Base-by-base conservation (phyloP, 108 stramenopile species). In the Craspedostauros australis region DNA sequence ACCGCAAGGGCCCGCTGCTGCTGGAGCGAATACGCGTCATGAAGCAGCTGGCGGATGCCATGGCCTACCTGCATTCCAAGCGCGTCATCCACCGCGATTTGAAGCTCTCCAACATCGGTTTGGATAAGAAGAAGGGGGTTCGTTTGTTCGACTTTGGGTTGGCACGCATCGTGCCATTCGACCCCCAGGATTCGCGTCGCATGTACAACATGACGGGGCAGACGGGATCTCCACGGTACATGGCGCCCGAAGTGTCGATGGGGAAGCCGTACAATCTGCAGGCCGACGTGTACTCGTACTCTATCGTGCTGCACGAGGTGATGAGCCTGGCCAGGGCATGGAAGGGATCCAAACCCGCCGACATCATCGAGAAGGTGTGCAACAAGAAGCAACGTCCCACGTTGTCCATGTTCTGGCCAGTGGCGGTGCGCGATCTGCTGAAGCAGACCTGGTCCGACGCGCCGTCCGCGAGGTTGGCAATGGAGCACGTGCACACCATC, bases 281-380 rank as follows among this genome's bases (percentile, higher is more conserved):
- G 33, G 72, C 68, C 11, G 80, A 81, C 49, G 71, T 73, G 23
- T 81, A 79, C 44, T 62, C 63, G n/a, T 76, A 73, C 38, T 61
- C 66, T 12, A 76, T 76, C 27, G 15, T 72, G 36, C 34, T 73
- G 33, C 70, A 62, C 33, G 72, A 79, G 33, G 59, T 75, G 11
- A 20, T 64, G 39, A 61, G 23, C 18, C 46, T 79, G 31, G 50
- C 34, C 9, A 75, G 50, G 33, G 54, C 44, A 22, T 68, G 57
- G 46, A 24, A 45, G 9, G 57, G 57, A 8, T 46, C 51, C 46
- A 21, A 68, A 18, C 45, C 58, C 22, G 20, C 41, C 1, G 52
- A 59, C 23, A 57, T 68, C 29, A 26, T 31, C 16, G 33, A 50
- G 4, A 32, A 32, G 25, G 66, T 68, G 4, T 28, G 50, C 14